phyloP scores from a whole-genome alignment of 2,329 filamentous ascomycete species.

The Penicillium janthinellum region DNA sequence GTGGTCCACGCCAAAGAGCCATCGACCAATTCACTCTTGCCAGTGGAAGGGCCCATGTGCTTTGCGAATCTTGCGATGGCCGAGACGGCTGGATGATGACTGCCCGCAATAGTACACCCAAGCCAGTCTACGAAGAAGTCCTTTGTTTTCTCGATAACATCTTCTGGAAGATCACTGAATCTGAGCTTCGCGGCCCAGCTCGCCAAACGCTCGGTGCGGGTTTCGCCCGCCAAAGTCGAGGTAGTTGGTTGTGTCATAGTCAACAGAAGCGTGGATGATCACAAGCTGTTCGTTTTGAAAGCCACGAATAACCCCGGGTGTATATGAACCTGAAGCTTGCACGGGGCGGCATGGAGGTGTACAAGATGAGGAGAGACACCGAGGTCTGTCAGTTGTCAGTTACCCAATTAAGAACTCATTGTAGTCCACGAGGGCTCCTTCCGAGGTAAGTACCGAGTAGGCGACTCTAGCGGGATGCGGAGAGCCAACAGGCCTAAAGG shows the following conservation, averaged over 20 bases:
- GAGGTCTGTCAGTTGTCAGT: not conserved
- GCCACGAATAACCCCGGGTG: not conserved
- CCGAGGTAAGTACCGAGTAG: conserved; percentile 21
- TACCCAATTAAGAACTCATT: not conserved
- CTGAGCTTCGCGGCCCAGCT: conserved; percentile 24
- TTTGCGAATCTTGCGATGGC: conserved; percentile 26
- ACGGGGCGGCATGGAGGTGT: not conserved
- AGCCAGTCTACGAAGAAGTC: conserved; percentile 37
- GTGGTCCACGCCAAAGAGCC: conserved; percentile 23
- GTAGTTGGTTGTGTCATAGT: conserved; percentile 2
- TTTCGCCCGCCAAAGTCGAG: conserved; percentile 1
- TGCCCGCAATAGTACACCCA: conserved; percentile 35
- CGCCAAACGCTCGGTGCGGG: conserved; percentile 26
- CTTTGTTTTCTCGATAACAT: conserved; percentile 34
- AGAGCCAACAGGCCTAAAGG: not conserved
- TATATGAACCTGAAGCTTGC: not conserved
- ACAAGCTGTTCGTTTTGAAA: not conserved
- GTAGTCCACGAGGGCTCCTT: not conserved
- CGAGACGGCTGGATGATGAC: conserved; percentile 31
- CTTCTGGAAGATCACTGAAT: conserved; percentile 26
- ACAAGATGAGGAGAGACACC: not conserved
- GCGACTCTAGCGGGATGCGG: conserved; percentile 14
- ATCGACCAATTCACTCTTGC: conserved; percentile 34
- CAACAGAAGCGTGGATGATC: not conserved
- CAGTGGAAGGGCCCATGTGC: conserved; percentile 32